phyloP scores from a whole-genome alignment of 306 rosid genomes.

The Dalbergia oliveri region DNA sequence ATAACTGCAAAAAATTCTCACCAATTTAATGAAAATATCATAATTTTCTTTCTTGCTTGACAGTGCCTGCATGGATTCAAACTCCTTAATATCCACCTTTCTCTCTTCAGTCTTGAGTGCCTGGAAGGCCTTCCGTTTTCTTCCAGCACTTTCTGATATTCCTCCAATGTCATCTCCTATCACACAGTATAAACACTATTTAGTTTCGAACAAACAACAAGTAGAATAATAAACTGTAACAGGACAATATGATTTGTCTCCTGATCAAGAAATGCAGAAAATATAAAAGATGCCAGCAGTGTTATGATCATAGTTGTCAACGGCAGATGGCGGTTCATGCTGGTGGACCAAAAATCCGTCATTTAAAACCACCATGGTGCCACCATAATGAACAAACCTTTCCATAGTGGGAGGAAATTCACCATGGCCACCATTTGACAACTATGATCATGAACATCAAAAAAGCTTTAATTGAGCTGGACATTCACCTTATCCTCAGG shows the following conservation, averaged over 20 bases:
- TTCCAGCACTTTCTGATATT: constrained; percentile 85
- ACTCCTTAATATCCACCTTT: constrained; percentile 83
- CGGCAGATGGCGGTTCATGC: no score
- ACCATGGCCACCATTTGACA: no score
- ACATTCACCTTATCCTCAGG: constrained; percentile 80
- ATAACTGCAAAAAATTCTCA: constrained; percentile 30
- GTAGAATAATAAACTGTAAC: not conserved
- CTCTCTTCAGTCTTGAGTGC: constrained; percentile 83
- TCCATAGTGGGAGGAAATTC: no score
- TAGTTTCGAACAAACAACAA: constrained; percentile 18
- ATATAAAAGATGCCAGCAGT: not conserved
- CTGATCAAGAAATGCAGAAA: not conserved
- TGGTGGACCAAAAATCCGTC: no score
- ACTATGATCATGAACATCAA: not conserved
- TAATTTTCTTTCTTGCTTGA: constrained; percentile 86
- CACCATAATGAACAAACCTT: no score
- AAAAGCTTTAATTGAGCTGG: not conserved
- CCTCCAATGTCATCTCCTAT: constrained; percentile 97
- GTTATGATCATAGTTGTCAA: no score
- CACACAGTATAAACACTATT: constrained; percentile 32
- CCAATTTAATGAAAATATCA: constrained; percentile 88
- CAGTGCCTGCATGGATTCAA: constrained; percentile 85
- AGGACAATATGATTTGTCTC: not conserved
- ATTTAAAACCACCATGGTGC: no score
- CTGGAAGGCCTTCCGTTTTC: constrained; percentile 83